Base-by-base conservation (phyloP, 2,329 filamentous ascomycete species). In the Huntiella bhutanensis region DNA sequence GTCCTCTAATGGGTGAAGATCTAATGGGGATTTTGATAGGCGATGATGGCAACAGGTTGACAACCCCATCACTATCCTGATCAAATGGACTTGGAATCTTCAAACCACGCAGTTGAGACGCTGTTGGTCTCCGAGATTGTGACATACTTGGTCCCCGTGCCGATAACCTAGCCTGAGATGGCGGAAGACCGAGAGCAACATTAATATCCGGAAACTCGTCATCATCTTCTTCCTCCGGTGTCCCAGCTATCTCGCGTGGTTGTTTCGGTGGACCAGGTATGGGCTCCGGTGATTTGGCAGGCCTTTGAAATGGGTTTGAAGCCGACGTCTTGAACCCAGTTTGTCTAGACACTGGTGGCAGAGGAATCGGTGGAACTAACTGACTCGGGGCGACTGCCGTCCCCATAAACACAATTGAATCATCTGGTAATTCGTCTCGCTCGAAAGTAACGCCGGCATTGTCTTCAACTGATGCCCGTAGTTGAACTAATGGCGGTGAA, bases 341-440 rank as follows among this genome's bases (percentile, higher is more conserved):
- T 12, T 10, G 8, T 5, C 11, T 40, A 12, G 5, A 13, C 16
- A 11, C 15, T 10, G 38, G 8, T 40, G 15, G 10, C 32, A 17
- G 32, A 36, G 40, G n/a, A 4, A 33, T 41, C 13, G 7, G 35
- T 22, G 32, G 33, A 36, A 15, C 82, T 64, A 2, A 87, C 58
- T 11, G 73, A 69, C 40, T 47, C 44, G 12, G 43, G 41, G 12
- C 40, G 38, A 1, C 81, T 80, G 16, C 76, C 70, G 0, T 63
- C 62, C 55, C 83, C 76, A 52, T 83, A 69, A 28, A 28, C 22
- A 28, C 22, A 28, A 28, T 28, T 28, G 22, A 28, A 10, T 28
- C 22, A 10, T 28, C 22, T 4, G 22, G 22, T 28, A 3, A 7
- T 10, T 28, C 22, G 8, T 28, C 22, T 5, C 3, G 22, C 22